Base-by-base conservation (phyloP, 306 rosid species). In the Urtica urens region DNA sequence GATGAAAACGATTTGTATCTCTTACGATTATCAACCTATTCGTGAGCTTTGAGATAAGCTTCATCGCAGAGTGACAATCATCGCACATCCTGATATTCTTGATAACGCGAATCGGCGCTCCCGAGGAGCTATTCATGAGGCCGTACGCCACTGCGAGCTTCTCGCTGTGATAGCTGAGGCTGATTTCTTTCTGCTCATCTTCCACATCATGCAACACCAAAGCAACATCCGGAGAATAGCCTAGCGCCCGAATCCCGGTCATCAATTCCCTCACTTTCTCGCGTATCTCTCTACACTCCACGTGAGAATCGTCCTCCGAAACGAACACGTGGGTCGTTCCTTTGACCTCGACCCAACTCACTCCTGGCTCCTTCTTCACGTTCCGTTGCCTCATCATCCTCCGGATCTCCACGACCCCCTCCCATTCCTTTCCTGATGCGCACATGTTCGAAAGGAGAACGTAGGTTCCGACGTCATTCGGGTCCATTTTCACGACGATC, bases 331-430 rank as follows among this genome's bases (percentile, higher is more conserved):
- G 76, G 46, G 67, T 53, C 23, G 38, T 23, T 45, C 43, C 56
- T 46, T 52, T 58, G 47, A 70, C 64, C 52, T 64, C 71, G 26
- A 70, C 60, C 71, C 76, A 70, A 55, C 71, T 70, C 46, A 70
- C 67, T 41, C 76, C 76, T 40, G 76, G 76, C 39, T 70, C 76
- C 38, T 70, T 64, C 67, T 70, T 64, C 38, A 70, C 45, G 37
- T 48, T 64, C 38, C 63, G 58, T 17, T 64, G 67, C 49, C 71
- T 70, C 37, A 55, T 70, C 52, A 70, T 39, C 38, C 59, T 70
- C 38, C 76, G 55, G 24, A 59, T 64, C 62, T 53, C 43, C 51
- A 70, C 67, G 20, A 70, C 71, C 43, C 66, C 62, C 53, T 69
- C 75, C 76, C 76, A 70, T 23, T 71, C 59, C 34, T 34, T 70